Base-by-base conservation (phyloP, 2,329 filamentous ascomycete genomes). In the Xylariales sp. region DNA sequence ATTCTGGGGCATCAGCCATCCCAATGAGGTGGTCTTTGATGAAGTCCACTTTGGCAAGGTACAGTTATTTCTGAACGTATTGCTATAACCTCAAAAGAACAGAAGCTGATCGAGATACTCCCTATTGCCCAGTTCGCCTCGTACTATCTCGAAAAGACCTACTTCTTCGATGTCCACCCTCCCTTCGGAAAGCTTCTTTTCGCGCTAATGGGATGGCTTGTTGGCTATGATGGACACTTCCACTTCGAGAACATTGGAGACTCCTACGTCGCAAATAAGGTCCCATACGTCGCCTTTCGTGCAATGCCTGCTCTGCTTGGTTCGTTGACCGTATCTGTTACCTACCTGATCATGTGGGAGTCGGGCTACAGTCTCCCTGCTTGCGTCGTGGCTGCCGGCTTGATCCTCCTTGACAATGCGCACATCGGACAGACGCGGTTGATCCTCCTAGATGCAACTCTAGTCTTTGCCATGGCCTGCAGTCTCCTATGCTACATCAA, bases 41-140 rank as follows among this genome's bases (percentile, higher is more conserved):
- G 93, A 98, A 68, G 93, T 98, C 44, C 93, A 98, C 69, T 98
- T 98, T 65, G 93, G 93, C 71, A 98, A 98, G 86, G 91, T 96
- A 73, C 27, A 46, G 25, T 40, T 33, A 5, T 32, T 12, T 11
- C 14, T 19, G 14, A 18, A 6, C 12, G 10, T 12, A 11, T 36
- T 27, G 8, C n/a, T 12, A 5, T 12, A 16, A 9, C 33, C 16
- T 10, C 14, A 21, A 19, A 12, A 35, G 10, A 14, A 25, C 14
- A 25, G n/a, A 20, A 36, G 12, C 12, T 12, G 18, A 12, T 15
- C 15, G 18, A 20, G 11, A 18, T 1, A 27, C 10, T 10, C 16
- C 15, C 10, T 5, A 4, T n/a, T 40, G 18, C 28, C 40, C 54
- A 85, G 81, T 85, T 85, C 59, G 81, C 81, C 42, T 85, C 81